phyloP scores from a whole-genome alignment of 2,329 filamentous ascomycete species.

The Diaporthe sp. region DNA sequence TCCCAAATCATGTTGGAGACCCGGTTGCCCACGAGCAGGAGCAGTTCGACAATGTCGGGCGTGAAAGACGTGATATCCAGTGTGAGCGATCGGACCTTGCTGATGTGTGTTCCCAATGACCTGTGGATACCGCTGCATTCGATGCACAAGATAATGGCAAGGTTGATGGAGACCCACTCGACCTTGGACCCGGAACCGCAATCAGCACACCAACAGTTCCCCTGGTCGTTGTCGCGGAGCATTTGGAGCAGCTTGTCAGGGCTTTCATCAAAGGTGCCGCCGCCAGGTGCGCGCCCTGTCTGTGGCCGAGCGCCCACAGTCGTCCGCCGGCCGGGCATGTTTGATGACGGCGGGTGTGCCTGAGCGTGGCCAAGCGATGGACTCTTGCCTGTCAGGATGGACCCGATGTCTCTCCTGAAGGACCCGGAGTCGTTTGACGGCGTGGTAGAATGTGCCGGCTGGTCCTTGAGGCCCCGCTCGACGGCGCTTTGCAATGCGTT shows the following conservation, averaged over 20 bases:
- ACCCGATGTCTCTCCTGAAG: slow-evolving; percentile 87
- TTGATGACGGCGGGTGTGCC: slow-evolving; percentile 60
- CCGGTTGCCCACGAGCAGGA: slow-evolving; percentile 91
- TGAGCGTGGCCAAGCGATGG: slow-evolving; percentile 72
- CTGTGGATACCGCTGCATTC: slow-evolving; percentile 98
- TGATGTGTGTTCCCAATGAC: slow-evolving; percentile 96
- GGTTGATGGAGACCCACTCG: slow-evolving; percentile 98
- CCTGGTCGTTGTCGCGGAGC: slow-evolving; percentile 90
- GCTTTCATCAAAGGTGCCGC: slow-evolving; percentile 82
- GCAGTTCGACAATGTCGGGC: slow-evolving; percentile 93
- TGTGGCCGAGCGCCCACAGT: slow-evolving; percentile 91
- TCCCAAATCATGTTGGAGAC: slow-evolving; percentile 99
- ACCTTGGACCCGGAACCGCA: slow-evolving; percentile 93
- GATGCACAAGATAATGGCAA: slow-evolving; percentile 96
- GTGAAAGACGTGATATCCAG: slow-evolving; percentile 97
- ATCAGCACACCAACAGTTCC: slow-evolving; percentile 94
- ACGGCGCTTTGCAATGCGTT: slow-evolving; percentile 97
- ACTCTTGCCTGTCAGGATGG: slow-evolving; percentile 92
- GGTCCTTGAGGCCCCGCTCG: slow-evolving; percentile 76
- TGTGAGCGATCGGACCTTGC: slow-evolving; percentile 94
- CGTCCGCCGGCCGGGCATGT: slow-evolving; percentile 82
- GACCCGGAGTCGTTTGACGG: slow-evolving; percentile 63
- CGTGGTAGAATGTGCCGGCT: slow-evolving; percentile 55
- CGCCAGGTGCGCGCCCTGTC: slow-evolving; percentile 64
- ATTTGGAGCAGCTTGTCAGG: slow-evolving; percentile 88